These are phyloP conservation scores for Acorus gramineus DNA, from an alignment of 106 monocot species.

Conservation along the genomic window DNA sequence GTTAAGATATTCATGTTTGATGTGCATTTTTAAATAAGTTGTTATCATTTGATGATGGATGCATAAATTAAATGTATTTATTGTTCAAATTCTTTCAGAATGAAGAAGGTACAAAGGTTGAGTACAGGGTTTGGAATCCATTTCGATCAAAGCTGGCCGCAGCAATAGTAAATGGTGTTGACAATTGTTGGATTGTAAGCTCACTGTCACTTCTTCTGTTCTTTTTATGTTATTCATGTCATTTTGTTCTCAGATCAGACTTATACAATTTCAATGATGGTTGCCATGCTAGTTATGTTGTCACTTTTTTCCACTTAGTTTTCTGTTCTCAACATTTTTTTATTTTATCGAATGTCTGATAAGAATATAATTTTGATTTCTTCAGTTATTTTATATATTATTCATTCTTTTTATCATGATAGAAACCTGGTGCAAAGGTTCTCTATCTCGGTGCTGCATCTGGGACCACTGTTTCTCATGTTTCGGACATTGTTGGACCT, in stretches of 20 bases:
- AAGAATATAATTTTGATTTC: not conserved
- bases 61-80: not conserved
- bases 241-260: too few relatives aligned
- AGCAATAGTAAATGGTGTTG: slow-evolving; percentile 87
- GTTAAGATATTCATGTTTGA: too few relatives aligned
- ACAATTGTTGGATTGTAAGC: slow-evolving; percentile 91
- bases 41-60: not conserved
- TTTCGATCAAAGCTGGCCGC: slow-evolving; percentile 92
- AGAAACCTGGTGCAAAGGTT: slow-evolving; percentile 72
- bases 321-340: too few relatives aligned
- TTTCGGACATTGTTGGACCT: slow-evolving; percentile 96
- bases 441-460: slow-evolving; percentile 95
- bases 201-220: not conserved
- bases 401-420: not conserved
- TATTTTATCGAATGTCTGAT: not conserved
- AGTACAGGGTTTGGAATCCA: slow-evolving; percentile 95
- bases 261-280: too few relatives aligned
- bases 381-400: not conserved
- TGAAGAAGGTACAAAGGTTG: slow-evolving; percentile 78
- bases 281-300: too few relatives aligned
- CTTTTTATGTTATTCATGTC: not conserved
- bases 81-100: slow-evolving; percentile 29
- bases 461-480: slow-evolving; percentile 94
- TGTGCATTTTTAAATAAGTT: not conserved
- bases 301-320: too few relatives aligned